Conservation (phyloP, 179 eudicot genomes). For the Gypsophila paniculata region DNA sequence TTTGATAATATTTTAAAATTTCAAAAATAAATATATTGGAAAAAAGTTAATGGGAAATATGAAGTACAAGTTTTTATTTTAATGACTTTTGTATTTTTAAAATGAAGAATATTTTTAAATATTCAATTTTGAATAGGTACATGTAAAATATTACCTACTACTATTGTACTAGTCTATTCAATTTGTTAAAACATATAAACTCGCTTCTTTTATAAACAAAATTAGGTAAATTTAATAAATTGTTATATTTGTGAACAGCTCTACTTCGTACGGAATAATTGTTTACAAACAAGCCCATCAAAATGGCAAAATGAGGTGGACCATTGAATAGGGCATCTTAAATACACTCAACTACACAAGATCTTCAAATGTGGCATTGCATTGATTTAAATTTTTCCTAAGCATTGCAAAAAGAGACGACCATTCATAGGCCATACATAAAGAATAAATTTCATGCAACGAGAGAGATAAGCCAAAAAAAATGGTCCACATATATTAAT, state of each 20-base stretch:
- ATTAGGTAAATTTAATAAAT: too few relatives aligned
- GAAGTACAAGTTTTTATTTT: too few relatives aligned
- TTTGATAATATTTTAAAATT: too few relatives aligned
- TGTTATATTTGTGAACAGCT: too few relatives aligned
- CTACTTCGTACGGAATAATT: too few relatives aligned
- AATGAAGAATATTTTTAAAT: too few relatives aligned
- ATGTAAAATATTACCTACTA: too few relatives aligned
- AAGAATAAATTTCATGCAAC: conserved; percentile 22
- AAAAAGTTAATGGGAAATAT: too few relatives aligned
- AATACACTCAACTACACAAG: neutral
- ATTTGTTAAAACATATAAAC: neutral
- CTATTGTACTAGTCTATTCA: neutral
- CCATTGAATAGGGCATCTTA: conserved; percentile 11
- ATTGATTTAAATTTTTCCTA: neutral
- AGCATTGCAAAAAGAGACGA: conserved; percentile 21
- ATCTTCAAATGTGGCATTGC: conserved; percentile 12
- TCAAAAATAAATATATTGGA: too few relatives aligned
- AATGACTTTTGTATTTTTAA: too few relatives aligned
- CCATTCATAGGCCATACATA: conserved; percentile 25
- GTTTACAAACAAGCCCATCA: neutral
- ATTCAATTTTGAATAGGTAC: too few relatives aligned
- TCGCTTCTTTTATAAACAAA: too few relatives aligned
- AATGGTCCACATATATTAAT: conserved; percentile 33
- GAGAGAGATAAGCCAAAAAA: conserved; percentile 20
- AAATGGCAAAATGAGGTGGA: conserved; percentile 8